Conservation (phyloP, 176 grass and related monocot genomes). For the Coix lacrymajobi region DNA sequence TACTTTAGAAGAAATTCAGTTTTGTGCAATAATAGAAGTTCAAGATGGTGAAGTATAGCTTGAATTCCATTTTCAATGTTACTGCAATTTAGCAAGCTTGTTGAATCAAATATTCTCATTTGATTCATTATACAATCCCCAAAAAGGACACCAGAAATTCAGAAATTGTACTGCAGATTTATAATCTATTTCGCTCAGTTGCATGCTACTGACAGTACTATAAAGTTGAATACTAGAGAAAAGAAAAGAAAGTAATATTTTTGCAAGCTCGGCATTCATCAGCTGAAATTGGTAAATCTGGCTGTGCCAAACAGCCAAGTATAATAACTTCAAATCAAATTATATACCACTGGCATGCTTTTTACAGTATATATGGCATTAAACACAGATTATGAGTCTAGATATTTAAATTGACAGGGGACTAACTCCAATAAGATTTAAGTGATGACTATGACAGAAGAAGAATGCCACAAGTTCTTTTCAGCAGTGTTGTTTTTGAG, state of each 20-base stretch:
- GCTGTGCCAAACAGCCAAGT: neutral
- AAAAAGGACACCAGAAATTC: neutral
- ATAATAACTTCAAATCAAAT: neutral
- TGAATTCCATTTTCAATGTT: neutral
- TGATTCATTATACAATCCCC: neutral
- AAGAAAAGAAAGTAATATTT: neutral
- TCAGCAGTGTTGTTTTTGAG: neutral
- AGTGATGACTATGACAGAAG: neutral
- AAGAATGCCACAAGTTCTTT: neutral
- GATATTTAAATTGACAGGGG: neutral
- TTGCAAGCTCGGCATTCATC: neutral
- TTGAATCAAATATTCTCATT: neutral
- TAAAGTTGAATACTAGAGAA: neutral
- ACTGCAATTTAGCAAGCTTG: neutral
- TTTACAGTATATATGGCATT: neutral
- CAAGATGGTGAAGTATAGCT: neutral
- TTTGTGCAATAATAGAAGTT: neutral
- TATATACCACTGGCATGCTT: neutral
- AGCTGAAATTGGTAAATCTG: neutral
- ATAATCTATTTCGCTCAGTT: neutral
- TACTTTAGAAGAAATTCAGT: neutral
- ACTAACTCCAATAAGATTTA: neutral
- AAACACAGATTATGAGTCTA: neutral
- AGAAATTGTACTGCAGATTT: neutral
- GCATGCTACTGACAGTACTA: neutral